Evolutionary conservation across 208 protist genomes (phyloP).

Genomic region (Entamoeba histolytica): DNA sequence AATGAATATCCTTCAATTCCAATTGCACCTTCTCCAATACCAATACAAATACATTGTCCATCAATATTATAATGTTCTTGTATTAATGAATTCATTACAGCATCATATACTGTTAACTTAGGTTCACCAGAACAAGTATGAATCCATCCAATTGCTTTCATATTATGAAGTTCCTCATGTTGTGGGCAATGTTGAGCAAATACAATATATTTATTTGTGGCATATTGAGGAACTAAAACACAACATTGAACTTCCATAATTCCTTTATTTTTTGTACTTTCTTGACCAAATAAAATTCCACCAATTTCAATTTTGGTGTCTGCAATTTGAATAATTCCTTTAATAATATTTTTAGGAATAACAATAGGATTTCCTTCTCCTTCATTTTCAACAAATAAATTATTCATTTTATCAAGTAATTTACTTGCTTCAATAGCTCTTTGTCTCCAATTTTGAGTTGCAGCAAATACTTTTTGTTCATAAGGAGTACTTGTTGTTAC

Average conservation of each 20-base stretch:
- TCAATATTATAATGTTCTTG: not conserved
- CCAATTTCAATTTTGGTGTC: not conserved
- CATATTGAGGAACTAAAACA: not conserved
- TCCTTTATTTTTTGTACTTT: not conserved
- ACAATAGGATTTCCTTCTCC: not conserved
- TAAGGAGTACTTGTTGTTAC: not conserved
- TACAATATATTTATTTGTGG: not conserved
- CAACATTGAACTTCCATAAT: not conserved
- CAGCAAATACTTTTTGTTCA: not conserved
- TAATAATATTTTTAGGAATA: not conserved
- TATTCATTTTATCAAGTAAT: not conserved
- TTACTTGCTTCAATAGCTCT: not conserved
- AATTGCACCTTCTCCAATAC: not conserved
- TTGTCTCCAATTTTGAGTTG: constrained; percentile 1
- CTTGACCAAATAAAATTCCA: not conserved
- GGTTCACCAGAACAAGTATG: not conserved
- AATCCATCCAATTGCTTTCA: not conserved
- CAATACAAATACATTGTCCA: not conserved
- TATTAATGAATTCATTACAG: not conserved
- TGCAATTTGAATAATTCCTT: not conserved
- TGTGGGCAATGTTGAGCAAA: not conserved
- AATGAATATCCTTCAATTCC: not conserved
- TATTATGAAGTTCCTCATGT: not conserved
- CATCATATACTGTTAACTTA: not conserved
- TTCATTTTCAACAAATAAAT: not conserved